Base-by-base conservation (phyloP, 345 rosid genomes). In the Chamaenerion angustifolium region DNA sequence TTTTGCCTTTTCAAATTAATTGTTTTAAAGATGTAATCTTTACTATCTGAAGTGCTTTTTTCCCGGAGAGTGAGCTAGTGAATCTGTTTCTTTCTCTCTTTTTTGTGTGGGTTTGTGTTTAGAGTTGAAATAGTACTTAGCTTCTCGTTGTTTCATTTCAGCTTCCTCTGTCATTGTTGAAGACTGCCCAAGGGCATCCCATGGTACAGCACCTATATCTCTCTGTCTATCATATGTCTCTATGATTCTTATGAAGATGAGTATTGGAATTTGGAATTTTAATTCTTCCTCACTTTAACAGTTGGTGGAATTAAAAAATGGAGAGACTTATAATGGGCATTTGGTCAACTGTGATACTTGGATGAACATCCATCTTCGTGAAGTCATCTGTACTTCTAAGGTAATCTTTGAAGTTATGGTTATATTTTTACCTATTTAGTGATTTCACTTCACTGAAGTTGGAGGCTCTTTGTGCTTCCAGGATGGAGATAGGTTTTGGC, bases 401-500 rank as follows among this genome's bases (percentile, higher is more conserved):
- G 99, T 85, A 60, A 46, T 13, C 46, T 48, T 46, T 48, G 46
- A 17, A 25, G 40, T 42, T n/a, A n/a, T 40, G 37, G 59, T 45
- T 12, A 14, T 1, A 21, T 54, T 13, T 15, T 11, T 12, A 23
- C 37, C 8, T 18, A 14, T 40, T 48, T 21, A 46, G 58, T 47
- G 41, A n/a, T 55, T n/a, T 16, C 19, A 21, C 52, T 42, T 31
- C 3, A 31, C 37, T 31, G 37, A 31, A 31, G 3, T 31, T 5
- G 48, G 11, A 16, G 25, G 10, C 17, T 48, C 57, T 49, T 49
- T 51, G 23, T 10, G 55, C 12, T 40, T 71, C 54, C 64, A 93
- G 99, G 99, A 93, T 55, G 99, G 99, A 63, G 96, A 93, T 69
- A 73, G 94, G 49, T 93, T 88, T 88, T 93, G 99, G 99, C 74